phyloP scores from a whole-genome alignment of 2,329 filamentous ascomycete species.

The Paecilomyces variotii region DNA sequence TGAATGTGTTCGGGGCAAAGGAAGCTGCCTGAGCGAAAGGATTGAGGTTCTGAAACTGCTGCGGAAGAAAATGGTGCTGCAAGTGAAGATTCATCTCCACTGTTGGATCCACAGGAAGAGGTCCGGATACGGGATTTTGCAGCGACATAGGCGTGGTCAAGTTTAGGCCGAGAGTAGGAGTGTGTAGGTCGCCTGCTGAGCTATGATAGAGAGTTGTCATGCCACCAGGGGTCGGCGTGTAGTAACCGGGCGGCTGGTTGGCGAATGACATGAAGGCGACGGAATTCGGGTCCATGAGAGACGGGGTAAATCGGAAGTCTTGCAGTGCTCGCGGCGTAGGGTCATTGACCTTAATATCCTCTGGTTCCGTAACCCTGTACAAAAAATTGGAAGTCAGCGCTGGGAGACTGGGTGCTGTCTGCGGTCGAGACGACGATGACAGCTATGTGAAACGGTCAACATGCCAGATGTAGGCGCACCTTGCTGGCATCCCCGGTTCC shows the following conservation, averaged over 20 bases:
- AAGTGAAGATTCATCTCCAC: conserved; percentile 65
- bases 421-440: background rate
- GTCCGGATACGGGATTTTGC: conserved; percentile 57
- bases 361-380: conserved; percentile 38
- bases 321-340: conserved; percentile 71
- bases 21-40: conserved; percentile 56
- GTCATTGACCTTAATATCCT: conserved; percentile 65
- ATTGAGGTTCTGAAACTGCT: conserved; percentile 60
- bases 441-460: background rate
- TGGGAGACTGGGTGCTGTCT: background rate
- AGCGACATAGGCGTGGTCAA: conserved; percentile 77
- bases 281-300: conserved; percentile 76
- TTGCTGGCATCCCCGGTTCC: conserved; percentile 13
- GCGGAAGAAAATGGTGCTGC: conserved; percentile 47
- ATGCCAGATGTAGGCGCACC: conserved; percentile 3
- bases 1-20: conserved; percentile 71
- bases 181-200: conserved; percentile 80
- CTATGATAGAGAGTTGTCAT: conserved; percentile 70
- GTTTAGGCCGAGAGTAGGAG: conserved; percentile 64
- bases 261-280: conserved; percentile 73
- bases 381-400: background rate
- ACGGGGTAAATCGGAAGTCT: conserved; percentile 86
- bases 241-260: conserved; percentile 74
- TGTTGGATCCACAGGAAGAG: conserved; percentile 52
- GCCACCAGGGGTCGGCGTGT: conserved; percentile 77